Evolutionary conservation across 805 yeast species (phyloP), one percentile per base, ranked within the genome.

Genomic region (Candida boleticola): DNA sequence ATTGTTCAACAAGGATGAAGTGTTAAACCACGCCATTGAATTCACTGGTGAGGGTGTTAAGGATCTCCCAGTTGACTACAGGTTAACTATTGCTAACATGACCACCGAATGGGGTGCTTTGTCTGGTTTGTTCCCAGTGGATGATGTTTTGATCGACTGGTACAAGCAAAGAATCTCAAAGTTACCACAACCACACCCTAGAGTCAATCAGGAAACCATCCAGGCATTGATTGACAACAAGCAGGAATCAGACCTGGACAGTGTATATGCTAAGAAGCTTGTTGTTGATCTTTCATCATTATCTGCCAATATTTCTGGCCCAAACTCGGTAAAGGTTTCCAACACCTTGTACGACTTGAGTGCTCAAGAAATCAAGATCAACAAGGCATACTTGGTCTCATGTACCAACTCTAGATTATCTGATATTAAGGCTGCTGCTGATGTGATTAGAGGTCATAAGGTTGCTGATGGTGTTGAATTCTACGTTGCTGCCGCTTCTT

Each of bases 31-130:
- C 61, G 97, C 97, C 17, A 86, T 90, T 52, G 97, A 90, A 66
- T 92, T 92, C 66, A 79, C 83, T 3, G 97, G 96, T 39, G 92
- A 84, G 42, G 89, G 87, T 36, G 71, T 89, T 30, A 68, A 76
- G 26, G 73, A 76, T 47, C 66, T 89, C 41, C 72, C 95, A 2
- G 76, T 89, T 38, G 96, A 92, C 60, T 83, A 85, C 59, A 77
- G 97, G 66, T 71, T 90, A 48, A 92, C 97, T 23, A 90, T 90
- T 52, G 97, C 98, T 40, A 90, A 90, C 58, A 87, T 89, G 97
- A 92, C 98, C 30, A 90, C 98, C 21, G 98, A 90, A 67, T 90
- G 98, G 98, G 98, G 98, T 57, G 98, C 98, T 0, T 73, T 93
- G 6, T 85, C 97, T 4, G 99, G 99, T 32, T 71, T 93, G 44